Conservation (phyloP, 2,329 filamentous ascomycete species). For the Nemania sp. region DNA sequence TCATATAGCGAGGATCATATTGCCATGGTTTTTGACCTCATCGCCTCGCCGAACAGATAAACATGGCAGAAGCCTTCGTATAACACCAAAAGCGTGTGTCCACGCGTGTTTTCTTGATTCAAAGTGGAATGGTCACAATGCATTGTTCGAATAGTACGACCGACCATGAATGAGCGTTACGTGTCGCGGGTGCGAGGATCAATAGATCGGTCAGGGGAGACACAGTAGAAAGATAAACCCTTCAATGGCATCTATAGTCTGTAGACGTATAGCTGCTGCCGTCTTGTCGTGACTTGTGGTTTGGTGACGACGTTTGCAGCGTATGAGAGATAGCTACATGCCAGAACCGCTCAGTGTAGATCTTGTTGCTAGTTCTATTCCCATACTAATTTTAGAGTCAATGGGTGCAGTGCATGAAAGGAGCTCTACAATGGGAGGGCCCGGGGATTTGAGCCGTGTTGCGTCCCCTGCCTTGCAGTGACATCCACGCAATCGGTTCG, state of each 20-base stretch:
- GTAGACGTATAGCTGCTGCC: background rate
- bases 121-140: conserved; percentile 13
- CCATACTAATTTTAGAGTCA: conserved; percentile 13
- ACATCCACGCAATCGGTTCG: background rate
- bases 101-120: conserved; percentile 3
- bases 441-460: conserved; percentile 14
- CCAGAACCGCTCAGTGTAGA: background rate
- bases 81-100: conserved; percentile 2
- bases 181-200: background rate
- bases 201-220: background rate
- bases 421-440: background rate
- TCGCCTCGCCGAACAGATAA: conserved; percentile 1
- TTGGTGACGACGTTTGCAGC: conserved; percentile 9
- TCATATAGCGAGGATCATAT: conserved; percentile 22
- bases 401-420: background rate
- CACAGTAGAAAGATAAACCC: background rate
- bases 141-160: conserved; percentile 14
- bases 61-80: background rate
- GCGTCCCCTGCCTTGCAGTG: conserved; percentile 3
- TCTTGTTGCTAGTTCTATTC: background rate
- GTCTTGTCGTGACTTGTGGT: background rate
- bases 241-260: background rate
- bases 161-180: background rate
- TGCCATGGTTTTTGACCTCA: conserved; percentile 14
- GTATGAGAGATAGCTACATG: background rate